These are phyloP conservation scores for Aspergillus glaucus DNA, from an alignment of 2,329 filamentous ascomycete species.

Conservation along the genomic window DNA sequence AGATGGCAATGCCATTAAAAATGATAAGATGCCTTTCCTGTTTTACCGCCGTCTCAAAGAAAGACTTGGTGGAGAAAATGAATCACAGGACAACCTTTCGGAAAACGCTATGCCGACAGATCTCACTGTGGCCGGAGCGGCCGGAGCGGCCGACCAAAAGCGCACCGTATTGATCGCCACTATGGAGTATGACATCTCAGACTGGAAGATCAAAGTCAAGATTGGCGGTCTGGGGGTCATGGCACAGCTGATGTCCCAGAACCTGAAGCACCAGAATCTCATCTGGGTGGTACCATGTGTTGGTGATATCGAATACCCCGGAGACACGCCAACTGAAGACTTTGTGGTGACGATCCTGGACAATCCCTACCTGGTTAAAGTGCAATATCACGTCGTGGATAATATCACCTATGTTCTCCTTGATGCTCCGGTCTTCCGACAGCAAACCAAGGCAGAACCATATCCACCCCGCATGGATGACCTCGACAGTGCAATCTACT, in stretches of 20 bases:
- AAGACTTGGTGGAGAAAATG: constrained; percentile 16
- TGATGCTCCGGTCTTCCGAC: constrained; percentile 60
- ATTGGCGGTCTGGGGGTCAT: constrained; percentile 65
- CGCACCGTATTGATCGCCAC: constrained; percentile 59
- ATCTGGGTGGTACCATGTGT: constrained; percentile 61
- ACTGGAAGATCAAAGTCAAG: constrained; percentile 66
- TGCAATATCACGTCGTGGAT: constrained; percentile 57
- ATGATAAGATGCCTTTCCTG: constrained; percentile 36
- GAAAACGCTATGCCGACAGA: constrained; percentile 26
- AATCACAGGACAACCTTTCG: constrained; percentile 27
- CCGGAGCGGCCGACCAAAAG: constrained; percentile 23
- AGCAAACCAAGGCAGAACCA: constrained; percentile 56
- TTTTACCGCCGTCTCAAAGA: constrained; percentile 32
- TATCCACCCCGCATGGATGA: constrained; percentile 66
- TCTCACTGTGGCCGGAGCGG: constrained; percentile 33
- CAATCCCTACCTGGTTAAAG: constrained; percentile 54
- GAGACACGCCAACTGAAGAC: constrained; percentile 52
- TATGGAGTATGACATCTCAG: constrained; percentile 67
- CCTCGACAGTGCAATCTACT: constrained; percentile 61
- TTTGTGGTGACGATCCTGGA: constrained; percentile 59
- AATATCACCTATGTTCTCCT: constrained; percentile 65
- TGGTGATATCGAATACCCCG: constrained; percentile 58
- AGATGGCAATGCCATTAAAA: constrained; percentile 46
- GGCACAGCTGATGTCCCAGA: constrained; percentile 63
- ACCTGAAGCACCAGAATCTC: constrained; percentile 58